phyloP scores from a whole-genome alignment of 2,329 filamentous ascomycete species.

The Pseudogymnoascus destructans region DNA sequence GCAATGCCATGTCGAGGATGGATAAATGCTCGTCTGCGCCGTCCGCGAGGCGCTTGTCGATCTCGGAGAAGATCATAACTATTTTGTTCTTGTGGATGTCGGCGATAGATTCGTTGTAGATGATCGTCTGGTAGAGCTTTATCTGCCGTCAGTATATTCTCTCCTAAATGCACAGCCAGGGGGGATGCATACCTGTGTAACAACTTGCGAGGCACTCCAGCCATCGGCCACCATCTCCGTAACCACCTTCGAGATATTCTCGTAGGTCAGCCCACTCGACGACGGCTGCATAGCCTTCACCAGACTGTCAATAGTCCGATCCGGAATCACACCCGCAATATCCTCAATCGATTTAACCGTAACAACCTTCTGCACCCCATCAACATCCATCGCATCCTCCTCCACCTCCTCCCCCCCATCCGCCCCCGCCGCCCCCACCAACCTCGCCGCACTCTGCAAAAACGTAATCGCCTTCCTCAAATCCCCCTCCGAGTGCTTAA shows the following conservation, averaged over 20 bases:
- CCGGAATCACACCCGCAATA: constrained; percentile 88
- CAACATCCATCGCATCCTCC: constrained; percentile 32
- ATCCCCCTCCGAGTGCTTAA: constrained; percentile 85
- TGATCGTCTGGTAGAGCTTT: constrained; percentile 67
- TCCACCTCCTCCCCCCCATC: constrained; percentile 28
- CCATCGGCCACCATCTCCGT: constrained; percentile 90
- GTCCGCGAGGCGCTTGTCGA: constrained; percentile 88
- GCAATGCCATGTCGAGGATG: constrained; percentile 71
- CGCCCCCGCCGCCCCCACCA: constrained; percentile 53
- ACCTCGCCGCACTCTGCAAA: constrained; percentile 79
- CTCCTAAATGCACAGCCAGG: neutral
- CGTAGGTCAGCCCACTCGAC: constrained; percentile 52
- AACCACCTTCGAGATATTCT: constrained; percentile 62
- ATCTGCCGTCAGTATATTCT: neutral
- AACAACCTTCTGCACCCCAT: constrained; percentile 49
- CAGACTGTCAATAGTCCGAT: constrained; percentile 55
- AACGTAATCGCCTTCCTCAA: constrained; percentile 93
- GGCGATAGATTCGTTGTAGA: constrained; percentile 72
- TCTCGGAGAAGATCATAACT: constrained; percentile 77
- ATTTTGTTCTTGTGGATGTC: constrained; percentile 86
- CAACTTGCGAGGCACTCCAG: constrained; percentile 85
- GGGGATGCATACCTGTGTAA: constrained; percentile 52
- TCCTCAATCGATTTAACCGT: constrained; percentile 78
- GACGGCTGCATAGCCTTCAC: constrained; percentile 64
- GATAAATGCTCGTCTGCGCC: constrained; percentile 91